Evolutionary conservation across 495 filamentous ascomycete genomes (phyloP), one percentile per base, ranked within the genome.

Genomic region (Penicillium lagena): DNA sequence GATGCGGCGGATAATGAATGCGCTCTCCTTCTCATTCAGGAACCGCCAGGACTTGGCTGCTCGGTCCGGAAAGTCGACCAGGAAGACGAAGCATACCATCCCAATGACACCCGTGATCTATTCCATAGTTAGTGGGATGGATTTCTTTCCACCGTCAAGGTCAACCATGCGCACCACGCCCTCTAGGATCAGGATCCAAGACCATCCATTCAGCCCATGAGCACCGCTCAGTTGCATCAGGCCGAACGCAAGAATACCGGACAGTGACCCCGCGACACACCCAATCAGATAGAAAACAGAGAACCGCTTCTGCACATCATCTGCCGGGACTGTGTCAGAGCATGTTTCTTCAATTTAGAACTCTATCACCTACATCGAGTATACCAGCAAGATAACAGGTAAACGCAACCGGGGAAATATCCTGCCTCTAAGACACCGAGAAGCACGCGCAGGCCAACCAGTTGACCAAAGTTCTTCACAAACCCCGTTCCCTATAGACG

Each of bases 131-230:
- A 34, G n/a, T 34, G 13, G 54, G 55, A 12, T 58, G 22, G 22
- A 6, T 22, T 22, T 4, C 6, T 3, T 22, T 22, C 22, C 22
- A 22, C 22, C 22, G 6, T 22, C 22, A 22, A 22, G 22, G 15
- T 17, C 15, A 22, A 22, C 22, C 22, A 4, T 22, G 4, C 22
- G 22, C 22, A 67, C 62, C 49, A 79, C 59, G 29, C 78, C 78
- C 46, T 83, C 77, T 12, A 82, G 71, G 52, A 83, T 79, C 58
- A 83, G 81, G 31, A 78, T 78, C 80, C 80, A 83, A 36, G 76
- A 59, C 83, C 82, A 86, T 22, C 82, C 82, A 13, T 50, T 57
- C 6, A 78, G 52, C 0, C 68, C 71, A 12, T 64, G 58, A 0
- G 62, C 52, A 6, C 76, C 77, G 11, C 66, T 53, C 64, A 81